These are phyloP conservation scores for Coemansia sp. DNA, from an alignment of 192 early-diverging fungal species.

Conservation along the genomic window DNA sequence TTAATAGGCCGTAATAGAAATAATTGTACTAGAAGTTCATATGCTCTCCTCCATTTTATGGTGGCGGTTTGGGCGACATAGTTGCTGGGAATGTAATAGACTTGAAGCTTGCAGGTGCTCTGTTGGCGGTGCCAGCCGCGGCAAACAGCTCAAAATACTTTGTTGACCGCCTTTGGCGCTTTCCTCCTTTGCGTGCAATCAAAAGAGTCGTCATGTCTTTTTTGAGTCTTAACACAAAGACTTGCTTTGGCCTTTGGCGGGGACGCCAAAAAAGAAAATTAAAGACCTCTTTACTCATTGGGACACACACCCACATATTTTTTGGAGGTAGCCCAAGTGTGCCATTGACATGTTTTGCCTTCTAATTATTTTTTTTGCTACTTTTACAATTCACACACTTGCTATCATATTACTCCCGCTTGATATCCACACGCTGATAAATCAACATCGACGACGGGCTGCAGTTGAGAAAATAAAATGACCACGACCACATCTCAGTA, in stretches of 20 bases:
- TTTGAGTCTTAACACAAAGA: background rate
- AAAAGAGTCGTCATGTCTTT: background rate
- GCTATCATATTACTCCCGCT: background rate
- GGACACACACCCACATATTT: background rate
- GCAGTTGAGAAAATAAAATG: background rate
- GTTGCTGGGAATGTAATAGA: background rate
- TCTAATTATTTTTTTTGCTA: background rate
- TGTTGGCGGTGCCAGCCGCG: background rate
- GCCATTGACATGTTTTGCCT: background rate
- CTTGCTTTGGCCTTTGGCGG: background rate
- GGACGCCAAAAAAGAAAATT: background rate
- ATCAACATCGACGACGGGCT: background rate
- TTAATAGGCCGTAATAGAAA: background rate
- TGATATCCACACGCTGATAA: background rate
- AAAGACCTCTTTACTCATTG: background rate
- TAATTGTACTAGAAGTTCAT: background rate
- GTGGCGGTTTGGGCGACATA: background rate
- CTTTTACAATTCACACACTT: background rate
- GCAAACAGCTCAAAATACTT: background rate
- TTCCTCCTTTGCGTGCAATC: background rate
- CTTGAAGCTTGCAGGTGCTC: background rate
- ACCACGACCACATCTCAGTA: background rate
- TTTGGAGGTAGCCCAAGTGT: background rate
- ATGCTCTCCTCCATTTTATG: background rate
- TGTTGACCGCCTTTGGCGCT: background rate